A percentile compares a stretch with the other conserved stretches of the same genome.
Evolutionary conservation across 2,329 filamentous ascomycete species (phyloP).

Genomic region (Myriosclerotinia scirpicola): DNA sequence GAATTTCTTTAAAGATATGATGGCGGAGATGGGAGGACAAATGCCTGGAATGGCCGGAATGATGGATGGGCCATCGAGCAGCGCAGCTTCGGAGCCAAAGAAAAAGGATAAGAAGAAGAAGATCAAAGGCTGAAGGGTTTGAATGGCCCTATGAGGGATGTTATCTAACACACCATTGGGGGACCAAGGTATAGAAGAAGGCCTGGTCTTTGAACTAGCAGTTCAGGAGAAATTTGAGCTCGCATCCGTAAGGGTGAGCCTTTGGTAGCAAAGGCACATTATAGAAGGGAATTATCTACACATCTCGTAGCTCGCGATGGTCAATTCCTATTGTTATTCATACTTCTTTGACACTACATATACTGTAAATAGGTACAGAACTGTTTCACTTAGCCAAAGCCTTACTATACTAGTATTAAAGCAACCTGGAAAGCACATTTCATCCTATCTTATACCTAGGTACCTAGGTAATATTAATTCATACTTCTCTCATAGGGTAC

Average conservation of each 20-base stretch:
- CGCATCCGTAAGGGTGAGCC: constrained; percentile 19
- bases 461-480: neutral
- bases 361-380: neutral
- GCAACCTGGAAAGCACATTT: neutral
- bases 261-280: constrained; percentile 24
- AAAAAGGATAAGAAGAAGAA: constrained; percentile 48
- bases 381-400: neutral
- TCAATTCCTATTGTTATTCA: neutral
- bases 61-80: constrained; percentile 41
- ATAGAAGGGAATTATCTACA: neutral
- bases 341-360: neutral
- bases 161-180: neutral
- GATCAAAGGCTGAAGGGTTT: constrained; percentile 31
- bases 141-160: neutral
- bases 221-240: constrained; percentile 2
- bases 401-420: neutral
- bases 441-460: neutral
- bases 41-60: constrained; percentile 45
- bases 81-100: constrained; percentile 45
- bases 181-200: neutral
- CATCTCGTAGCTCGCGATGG: neutral
- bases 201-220: neutral
- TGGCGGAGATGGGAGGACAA: constrained; percentile 75
- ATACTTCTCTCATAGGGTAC: neutral
- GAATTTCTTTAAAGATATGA: constrained; percentile 94